Base-by-base conservation (phyloP, 208 protist species). In the Trypanosoma melophagium region DNA sequence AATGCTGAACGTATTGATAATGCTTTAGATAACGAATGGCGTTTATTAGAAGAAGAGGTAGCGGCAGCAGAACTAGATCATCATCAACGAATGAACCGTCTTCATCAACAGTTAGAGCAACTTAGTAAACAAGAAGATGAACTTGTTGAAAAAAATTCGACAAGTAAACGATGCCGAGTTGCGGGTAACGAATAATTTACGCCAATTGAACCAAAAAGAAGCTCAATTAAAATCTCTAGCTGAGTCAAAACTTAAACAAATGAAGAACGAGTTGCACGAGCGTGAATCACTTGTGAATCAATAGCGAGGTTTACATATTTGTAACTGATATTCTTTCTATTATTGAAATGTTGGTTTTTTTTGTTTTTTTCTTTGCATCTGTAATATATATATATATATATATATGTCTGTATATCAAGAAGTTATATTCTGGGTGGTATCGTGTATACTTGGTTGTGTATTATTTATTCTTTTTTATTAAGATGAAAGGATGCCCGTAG, bases 161-260 rank as follows among this genome's bases (percentile, higher is more conserved):
- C 56, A 60, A 38, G 63, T 86, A 47, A 69, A 64, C 4, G 67
- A 78, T 53, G 55, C 47, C 19, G 77, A 83, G 51, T 49, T 71
- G 21, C 47, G 70, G 3, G 13, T 76, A 56, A 42, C 59, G 8
- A 60, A 76, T 42, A 71, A 60, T 7, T 17, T 66, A 31, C 71
- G 77, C 19, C 65, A 65, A 21, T 53, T 81, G 45, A 54, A 56
- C 60, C 63, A 75, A 59, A 69, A 63, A 13, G 69, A 63, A 24
- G 66, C 69, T 9, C 67, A 53, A 0, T 64, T 66, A 13, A 57
- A 55, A 16, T 69, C 73, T 42, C 40, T 77, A n/a, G 17, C 70
- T 8, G 54, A 77, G 17, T 56, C 68, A 4, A 81, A 60, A 16
- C 45, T 84, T 28, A 47, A 40, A 45, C 74, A 83, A 31, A 65